Evolutionary conservation across 2,329 filamentous ascomycete genomes (phyloP).

Genomic region (Huntiella decipiens): DNA sequence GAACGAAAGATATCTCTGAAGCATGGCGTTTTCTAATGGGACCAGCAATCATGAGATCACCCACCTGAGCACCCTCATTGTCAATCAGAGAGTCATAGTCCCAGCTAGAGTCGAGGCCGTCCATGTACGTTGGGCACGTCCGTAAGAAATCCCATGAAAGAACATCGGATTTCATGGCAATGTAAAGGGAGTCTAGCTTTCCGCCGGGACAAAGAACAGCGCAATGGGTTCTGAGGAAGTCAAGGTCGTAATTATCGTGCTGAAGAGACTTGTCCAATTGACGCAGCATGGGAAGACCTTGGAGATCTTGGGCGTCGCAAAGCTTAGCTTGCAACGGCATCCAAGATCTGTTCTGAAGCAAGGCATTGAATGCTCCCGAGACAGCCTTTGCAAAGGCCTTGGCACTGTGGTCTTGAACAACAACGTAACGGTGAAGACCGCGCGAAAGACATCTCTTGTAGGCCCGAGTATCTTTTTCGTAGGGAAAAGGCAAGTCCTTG

Average conservation of each 20-base stretch:
- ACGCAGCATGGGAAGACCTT: slow-evolving; percentile 40
- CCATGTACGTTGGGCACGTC: slow-evolving; percentile 27
- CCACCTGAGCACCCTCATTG: slow-evolving; percentile 8
- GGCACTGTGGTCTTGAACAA: slow-evolving; percentile 29
- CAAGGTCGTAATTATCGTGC: slow-evolving; percentile 25
- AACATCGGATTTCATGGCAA: slow-evolving; percentile 33
- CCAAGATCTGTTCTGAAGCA: slow-evolving; percentile 33
- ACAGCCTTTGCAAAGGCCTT: slow-evolving; percentile 31
- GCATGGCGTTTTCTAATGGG: slow-evolving; percentile 27
- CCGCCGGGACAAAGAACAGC: slow-evolving; percentile 35
- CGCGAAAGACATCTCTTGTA: slow-evolving; percentile 43
- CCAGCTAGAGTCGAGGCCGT: slow-evolving; percentile 37
- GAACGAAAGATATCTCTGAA: slow-evolving; percentile 31
- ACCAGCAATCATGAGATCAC: slow-evolving; percentile 4
- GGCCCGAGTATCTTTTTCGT: slow-evolving; percentile 40
- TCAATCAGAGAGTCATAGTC: slow-evolving; percentile 32
- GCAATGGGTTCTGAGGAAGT: slow-evolving; percentile 34
- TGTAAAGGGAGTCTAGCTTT: slow-evolving; percentile 39
- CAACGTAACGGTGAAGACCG: slow-evolving; percentile 38
- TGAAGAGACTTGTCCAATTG: slow-evolving; percentile 27
- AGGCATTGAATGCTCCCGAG: slow-evolving; percentile 27
- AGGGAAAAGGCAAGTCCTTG: slow-evolving; percentile 35
- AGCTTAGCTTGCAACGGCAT: slow-evolving; percentile 39
- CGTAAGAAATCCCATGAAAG: slow-evolving; percentile 37
- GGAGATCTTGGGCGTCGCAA: slow-evolving; percentile 34